Conservation (phyloP, 306 rosid genomes). For the Begonia loranthoides region DNA sequence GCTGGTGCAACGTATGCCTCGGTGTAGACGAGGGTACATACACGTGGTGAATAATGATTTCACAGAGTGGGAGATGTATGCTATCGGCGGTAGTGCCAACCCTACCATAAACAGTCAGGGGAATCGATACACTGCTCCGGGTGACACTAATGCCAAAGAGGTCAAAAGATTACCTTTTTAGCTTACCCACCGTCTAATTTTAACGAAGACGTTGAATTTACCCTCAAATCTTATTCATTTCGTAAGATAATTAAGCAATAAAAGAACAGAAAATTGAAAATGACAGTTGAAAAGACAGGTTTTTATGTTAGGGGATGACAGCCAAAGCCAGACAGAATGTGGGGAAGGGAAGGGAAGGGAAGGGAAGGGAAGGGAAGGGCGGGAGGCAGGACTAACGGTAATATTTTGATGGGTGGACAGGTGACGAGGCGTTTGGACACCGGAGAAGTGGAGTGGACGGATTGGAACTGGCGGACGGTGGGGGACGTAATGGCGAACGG, state of each 20-base stretch:
- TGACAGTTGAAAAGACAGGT: too few species aligned
- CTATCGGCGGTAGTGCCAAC: not conserved
- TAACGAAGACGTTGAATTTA: too few species aligned
- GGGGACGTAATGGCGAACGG: slow-evolving; percentile 68
- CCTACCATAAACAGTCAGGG: slow-evolving; percentile 3
- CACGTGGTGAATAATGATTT: not conserved
- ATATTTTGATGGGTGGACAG: slow-evolving; percentile 10
- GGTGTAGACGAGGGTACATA: not conserved
- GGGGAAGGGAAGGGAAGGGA: too few species aligned
- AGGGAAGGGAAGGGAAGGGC: too few species aligned
- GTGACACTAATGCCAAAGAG: not conserved
- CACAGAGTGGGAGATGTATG: not conserved
- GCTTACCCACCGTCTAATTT: too few species aligned
- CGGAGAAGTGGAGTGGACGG: slow-evolving; percentile 34
- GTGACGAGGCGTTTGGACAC: slow-evolving; percentile 75
- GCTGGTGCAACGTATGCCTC: not conserved
- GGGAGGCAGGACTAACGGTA: too few species aligned
- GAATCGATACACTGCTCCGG: not conserved
- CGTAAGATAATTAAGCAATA: too few species aligned
- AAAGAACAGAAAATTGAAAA: too few species aligned
- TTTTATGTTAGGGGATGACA: too few species aligned
- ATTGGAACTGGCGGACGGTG: slow-evolving; percentile 65
- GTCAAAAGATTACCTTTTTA: not conserved
- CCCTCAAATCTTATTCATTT: too few species aligned
- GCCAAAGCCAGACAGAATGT: too few species aligned